Evolutionary conservation across 2,329 filamentous ascomycete genomes (phyloP), one percentile per base, ranked within the genome.

Genomic region (Phyllosticta citrichinensis): DNA sequence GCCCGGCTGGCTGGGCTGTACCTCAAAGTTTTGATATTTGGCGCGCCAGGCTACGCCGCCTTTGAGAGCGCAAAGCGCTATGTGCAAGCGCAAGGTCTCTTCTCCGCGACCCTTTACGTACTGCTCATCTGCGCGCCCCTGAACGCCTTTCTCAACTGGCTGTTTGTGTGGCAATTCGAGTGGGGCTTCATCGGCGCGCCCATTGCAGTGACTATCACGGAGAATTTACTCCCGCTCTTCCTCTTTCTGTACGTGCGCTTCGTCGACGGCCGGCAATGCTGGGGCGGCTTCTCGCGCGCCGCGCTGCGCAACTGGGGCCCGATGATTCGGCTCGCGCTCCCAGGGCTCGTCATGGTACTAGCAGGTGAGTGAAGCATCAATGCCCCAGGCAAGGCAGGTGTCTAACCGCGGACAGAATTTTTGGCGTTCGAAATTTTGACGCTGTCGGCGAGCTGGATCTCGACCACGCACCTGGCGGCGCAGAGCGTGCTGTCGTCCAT

Each of bases 341-440:
- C 93, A 0, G 93, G 93, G 4, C 87, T 97, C 73, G 78, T 96
- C 64, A 97, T 97, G 92, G 87, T 97, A 2, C 87, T 95, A 73
- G 92, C 92, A 22, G 22, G 22, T 22, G 22, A 22, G 22, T 22
- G 22, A 22, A 22, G 22, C 22, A 2, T 22, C 3, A 2, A 22
- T 22, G 2, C 22, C 3, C 22, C 22, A 3, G 3, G 22, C 22
- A 22, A 22, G 22, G 22, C 22, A 22, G 22, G 22, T 22, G 22
- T 22, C 22, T 22, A 22, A 22, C 22, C 22, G 22, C 22, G 22
- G 22, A 22, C 22, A 5, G 71, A 73, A 61, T 73, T 71, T 69
- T 66, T 73, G 0, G 71, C 70, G 11, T 73, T 72, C 55, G 72
- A 74, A 51, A 73, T 74, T 59, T 68, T 74, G 24, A 96, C 91